A percentile compares a stretch with the other conserved stretches of the same genome.
Evolutionary conservation across 306 rosid species (phyloP).

Genomic region (Coriaria nepalensis): DNA sequence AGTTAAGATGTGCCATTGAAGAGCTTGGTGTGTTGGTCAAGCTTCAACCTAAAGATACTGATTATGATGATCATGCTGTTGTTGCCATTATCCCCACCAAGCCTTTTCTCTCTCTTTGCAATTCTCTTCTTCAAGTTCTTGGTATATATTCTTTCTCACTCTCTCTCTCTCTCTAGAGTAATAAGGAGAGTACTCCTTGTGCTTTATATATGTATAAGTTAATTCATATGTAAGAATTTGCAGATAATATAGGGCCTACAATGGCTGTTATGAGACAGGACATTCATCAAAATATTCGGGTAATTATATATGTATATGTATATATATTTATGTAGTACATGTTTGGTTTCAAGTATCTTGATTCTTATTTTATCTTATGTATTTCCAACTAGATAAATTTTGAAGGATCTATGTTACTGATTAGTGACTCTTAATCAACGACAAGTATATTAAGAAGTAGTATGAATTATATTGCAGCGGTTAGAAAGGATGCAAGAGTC

Average conservation of each 20-base stretch:
- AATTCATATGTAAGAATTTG: not conserved
- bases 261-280: conserved; percentile 89
- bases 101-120: conserved; percentile 61
- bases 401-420: too few relatives aligned
- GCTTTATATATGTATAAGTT: too few relatives aligned
- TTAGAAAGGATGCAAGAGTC: conserved; percentile 52
- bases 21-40: conserved; percentile 35
- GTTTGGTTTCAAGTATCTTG: not conserved
- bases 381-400: too few relatives aligned
- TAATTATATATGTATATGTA: not conserved
- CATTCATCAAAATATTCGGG: conserved; percentile 72
- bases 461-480: conserved; percentile 26
- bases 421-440: too few relatives aligned
- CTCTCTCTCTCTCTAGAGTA: conserved; percentile 10
- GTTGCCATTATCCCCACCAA: conserved; percentile 45
- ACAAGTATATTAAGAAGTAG: too few relatives aligned
- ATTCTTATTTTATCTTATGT: not conserved
- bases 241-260: conserved; percentile 94
- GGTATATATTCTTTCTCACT: conserved; percentile 28
- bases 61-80: conserved; percentile 17
- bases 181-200: not conserved
- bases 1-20: conserved; percentile 57
- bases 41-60: conserved; percentile 20
- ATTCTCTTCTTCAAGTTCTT: conserved; percentile 64
- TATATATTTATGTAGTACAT: not conserved